These are phyloP conservation scores for Salix suchowensis DNA, from an alignment of 345 rosid genomes.

Conservation along the genomic window DNA sequence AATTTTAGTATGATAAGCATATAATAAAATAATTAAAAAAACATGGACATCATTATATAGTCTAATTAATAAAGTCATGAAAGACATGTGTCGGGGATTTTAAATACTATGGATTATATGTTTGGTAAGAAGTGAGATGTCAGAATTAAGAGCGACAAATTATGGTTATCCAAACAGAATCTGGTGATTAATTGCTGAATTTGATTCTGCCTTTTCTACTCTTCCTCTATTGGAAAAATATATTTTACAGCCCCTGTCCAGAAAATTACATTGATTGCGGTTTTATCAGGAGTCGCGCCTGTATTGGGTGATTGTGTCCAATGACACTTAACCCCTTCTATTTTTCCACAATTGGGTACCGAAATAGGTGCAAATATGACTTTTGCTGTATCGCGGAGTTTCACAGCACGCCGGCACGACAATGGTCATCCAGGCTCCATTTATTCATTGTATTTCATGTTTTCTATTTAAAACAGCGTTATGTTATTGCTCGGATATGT, in stretches of 20 bases:
- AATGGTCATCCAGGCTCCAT: too few species aligned
- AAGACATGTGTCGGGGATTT: background rate
- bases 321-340: background rate
- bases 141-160: background rate
- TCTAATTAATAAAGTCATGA: background rate
- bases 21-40: too few species aligned
- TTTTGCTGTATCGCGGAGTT: background rate
- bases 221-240: background rate
- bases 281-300: background rate
- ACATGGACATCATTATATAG: background rate
- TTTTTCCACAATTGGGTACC: background rate
- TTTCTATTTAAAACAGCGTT: too few species aligned
- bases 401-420: too few species aligned
- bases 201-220: background rate
- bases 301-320: background rate
- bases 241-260: background rate
- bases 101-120: background rate
- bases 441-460: too few species aligned
- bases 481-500: too few species aligned
- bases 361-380: background rate
- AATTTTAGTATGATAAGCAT: too few species aligned
- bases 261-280: background rate
- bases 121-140: background rate
- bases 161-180: constrained; percentile 1
- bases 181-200: constrained; percentile 19